Evolutionary conservation across 768 basidiomycete species (phyloP).

Genomic region (Gyrodon lividus): DNA sequence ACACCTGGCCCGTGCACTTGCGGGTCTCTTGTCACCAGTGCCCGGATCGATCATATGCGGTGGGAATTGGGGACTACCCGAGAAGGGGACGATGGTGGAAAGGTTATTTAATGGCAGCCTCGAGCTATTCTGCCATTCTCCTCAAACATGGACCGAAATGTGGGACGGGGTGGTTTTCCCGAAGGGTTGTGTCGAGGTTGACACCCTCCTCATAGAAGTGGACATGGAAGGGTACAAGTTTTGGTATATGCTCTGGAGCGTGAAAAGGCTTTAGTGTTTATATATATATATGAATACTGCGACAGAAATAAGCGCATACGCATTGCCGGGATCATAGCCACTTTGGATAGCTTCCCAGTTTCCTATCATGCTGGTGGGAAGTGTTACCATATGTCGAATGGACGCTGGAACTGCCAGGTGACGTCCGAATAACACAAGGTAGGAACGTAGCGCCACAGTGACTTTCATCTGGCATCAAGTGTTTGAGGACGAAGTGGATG

Average conservation of each 20-base stretch:
- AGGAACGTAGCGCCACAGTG: too few species aligned
- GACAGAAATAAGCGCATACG: too few species aligned
- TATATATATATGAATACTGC: too few species aligned
- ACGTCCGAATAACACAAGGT: too few species aligned
- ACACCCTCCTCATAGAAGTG: not conserved
- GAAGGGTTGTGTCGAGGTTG: constrained; percentile 1
- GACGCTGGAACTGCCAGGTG: too few species aligned
- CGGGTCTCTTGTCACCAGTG: constrained; percentile 19
- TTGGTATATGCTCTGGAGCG: not conserved
- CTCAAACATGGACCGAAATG: constrained; percentile 12
- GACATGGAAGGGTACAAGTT: not conserved
- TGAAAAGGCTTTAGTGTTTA: not conserved
- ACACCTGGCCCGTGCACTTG: constrained; percentile 15
- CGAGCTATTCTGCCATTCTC: constrained; percentile 12
- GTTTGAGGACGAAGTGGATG: too few species aligned
- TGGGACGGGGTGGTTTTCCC: constrained; percentile 9
- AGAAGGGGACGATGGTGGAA: constrained; percentile 3
- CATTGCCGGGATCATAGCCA: too few species aligned
- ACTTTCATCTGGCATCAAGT: too few species aligned
- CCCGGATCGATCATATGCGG: constrained; percentile 26
- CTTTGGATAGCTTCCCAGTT: too few species aligned
- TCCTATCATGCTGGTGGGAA: too few species aligned
- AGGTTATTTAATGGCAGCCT: not conserved
- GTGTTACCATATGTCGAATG: too few species aligned
- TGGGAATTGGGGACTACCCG: constrained; percentile 11